Evolutionary conservation across 176 grass and related monocot species (phyloP), one percentile per base, ranked within the genome.

Genomic region (Oryza brachyantha): DNA sequence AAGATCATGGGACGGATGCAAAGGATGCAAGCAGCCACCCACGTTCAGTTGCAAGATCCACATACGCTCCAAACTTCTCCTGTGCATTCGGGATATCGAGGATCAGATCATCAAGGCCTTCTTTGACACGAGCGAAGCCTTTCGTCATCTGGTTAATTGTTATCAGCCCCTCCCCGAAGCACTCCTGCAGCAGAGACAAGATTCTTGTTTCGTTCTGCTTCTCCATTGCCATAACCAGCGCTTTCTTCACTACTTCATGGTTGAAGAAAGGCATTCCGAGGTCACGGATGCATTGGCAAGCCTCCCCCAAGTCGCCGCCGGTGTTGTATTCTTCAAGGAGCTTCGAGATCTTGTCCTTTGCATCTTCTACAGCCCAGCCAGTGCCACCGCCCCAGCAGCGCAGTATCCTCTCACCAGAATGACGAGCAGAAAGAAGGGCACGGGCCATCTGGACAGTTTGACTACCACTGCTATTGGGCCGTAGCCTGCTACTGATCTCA

Each of bases 231-330:
- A 88, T 79, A 38, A 97, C 90, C 37, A 97, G 81, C 3, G 93
- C 85, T 77, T 86, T 93, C 74, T 97, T 97, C 57, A 97, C 93
- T 64, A 97, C 93, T 76, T 97, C 93, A 59, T 97, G 93, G 84
- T 97, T 92, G 86, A 97, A 97, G 70, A 97, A 97, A 38, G 93
- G 93, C 90, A 87, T 93, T 26, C 84, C 90, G 4, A 97, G 80
- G 24, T 97, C 90, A 24, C 90, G 90, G 62, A 96, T 92, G 85
- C 93, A 96, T 32, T 72, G 85, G 77, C 93, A 96, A 36, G 93
- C 93, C 62, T 96, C 90, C 29, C 68, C 64, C 55, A 90, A 85
- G 48, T 96, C 87, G 0, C 93, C 90, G 3, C 90, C 93, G 19
- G 75, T 85, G 73, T 41, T 84, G 83, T 93, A 96, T 36, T 96